Base-by-base conservation (phyloP, 371 early-diverging fungal genomes). In the Apophysomyces elegans region DNA sequence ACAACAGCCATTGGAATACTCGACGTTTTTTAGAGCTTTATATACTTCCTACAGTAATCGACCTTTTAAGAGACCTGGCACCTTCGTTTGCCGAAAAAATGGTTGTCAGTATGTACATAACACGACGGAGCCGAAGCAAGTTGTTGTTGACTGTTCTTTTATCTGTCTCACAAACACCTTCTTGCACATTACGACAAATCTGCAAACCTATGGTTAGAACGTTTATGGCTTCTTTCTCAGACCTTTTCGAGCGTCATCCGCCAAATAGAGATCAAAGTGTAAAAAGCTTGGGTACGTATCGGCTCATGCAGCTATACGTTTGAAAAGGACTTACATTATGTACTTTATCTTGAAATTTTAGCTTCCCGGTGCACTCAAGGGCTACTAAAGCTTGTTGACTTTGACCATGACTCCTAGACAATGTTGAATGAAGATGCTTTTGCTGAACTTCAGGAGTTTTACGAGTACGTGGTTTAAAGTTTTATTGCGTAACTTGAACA, bases 261-360 rank as follows among this genome's bases (percentile, higher is more conserved):
- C 50, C n/a, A 21, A 50, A 50, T 18, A n/a, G 21, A 21, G 21
- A 50, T 9, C 21, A 50, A 21, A 21, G 21, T 50, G 8, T 26
- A 50, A 50, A 50, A 21, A 50, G 50, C 21, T 50, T 50, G 21
- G 50, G 50, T 50, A 50, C 21, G n/a, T 16, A 46, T 16, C n/a
- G 16, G 1, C 9, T 7, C 7, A n/a, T 46, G 7, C 21, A 18
- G n/a, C 18, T 18, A 14, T 14, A 14, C 7, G 9, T 26, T 50
- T 50, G 18, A 21, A n/a, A 21, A 9, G n/a, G 21, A 21, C 21
- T 50, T 21, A 50, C 50, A 50, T 26, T 4, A 18, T 4, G 9
- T 50, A 21, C 21, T 50, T 6, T 18, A 50, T 21, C 50, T 50
- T 50, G 7, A 9, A 41, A 41, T 41, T 41, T 41, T 41, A 41